A percentile compares a stretch with the other conserved stretches of the same genome.
These are phyloP conservation scores for Ceratobasidium sp. DNA, from an alignment of 1,284 basidiomycete species.

Conservation along the genomic window DNA sequence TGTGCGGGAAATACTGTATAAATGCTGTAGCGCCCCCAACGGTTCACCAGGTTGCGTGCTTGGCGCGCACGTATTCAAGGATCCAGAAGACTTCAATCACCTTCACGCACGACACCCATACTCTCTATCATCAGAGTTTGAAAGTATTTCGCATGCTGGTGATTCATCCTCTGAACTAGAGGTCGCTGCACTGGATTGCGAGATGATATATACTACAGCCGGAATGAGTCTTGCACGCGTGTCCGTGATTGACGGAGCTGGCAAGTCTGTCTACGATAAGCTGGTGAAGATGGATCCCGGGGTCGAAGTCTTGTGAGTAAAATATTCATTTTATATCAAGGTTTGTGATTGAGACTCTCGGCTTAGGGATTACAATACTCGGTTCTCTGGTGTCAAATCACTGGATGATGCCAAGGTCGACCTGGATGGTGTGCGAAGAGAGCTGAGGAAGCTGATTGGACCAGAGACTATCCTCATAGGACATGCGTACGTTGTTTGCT, in stretches of 20 bases:
- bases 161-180: too few relatives aligned
- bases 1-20: conserved; percentile 68
- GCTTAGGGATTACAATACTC: conserved; percentile 82
- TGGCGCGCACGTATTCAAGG: conserved; percentile 75
- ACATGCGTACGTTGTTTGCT: conserved; percentile 50
- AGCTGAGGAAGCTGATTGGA: conserved; percentile 74
- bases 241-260: conserved; percentile 81
- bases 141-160: too few relatives aligned
- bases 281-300: conserved; percentile 79
- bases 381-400: conserved; percentile 82
- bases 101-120: conserved; percentile 81
- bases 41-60: conserved; percentile 51
- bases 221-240: conserved; percentile 87
- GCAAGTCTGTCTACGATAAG: conserved; percentile 79
- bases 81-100: conserved; percentile 55
- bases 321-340: conserved; percentile 10
- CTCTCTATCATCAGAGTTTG: conserved; percentile 51
- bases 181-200: conserved; percentile 66
- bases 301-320: conserved; percentile 76
- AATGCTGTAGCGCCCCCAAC: conserved; percentile 63
- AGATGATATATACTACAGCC: conserved; percentile 91
- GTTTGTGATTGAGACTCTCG: conserved; percentile 31
- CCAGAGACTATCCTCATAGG: conserved; percentile 84
- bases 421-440: conserved; percentile 68
- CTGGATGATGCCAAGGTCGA: conserved; percentile 69